These are phyloP conservation scores for Cladorrhinum sp. DNA, from an alignment of 2,329 filamentous ascomycete species.

Conservation along the genomic window DNA sequence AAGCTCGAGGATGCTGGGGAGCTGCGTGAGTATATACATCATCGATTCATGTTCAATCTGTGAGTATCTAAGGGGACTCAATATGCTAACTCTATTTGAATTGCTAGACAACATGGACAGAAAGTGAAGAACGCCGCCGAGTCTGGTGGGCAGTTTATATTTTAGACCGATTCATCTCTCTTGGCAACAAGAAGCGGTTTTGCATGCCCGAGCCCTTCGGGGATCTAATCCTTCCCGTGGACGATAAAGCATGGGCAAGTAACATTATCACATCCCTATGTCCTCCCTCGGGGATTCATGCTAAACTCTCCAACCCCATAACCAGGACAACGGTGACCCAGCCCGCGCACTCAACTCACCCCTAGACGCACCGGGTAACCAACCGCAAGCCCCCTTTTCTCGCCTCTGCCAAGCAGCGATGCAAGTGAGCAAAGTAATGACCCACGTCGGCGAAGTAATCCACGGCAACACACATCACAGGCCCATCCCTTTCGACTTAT, in stretches of 20 bases:
- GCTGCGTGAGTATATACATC: slow-evolving; percentile 35
- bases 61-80: too few relatives aligned
- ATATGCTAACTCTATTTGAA: not conserved
- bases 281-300: not conserved
- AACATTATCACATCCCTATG: too few relatives aligned
- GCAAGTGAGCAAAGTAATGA: slow-evolving; percentile 35
- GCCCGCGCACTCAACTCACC: slow-evolving; percentile 28
- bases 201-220: slow-evolving; percentile 23
- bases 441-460: slow-evolving; percentile 27
- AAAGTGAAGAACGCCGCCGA: slow-evolving; percentile 44
- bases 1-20: slow-evolving; percentile 37
- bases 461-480: slow-evolving; percentile 9
- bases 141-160: slow-evolving; percentile 49
- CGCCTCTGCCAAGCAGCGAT: slow-evolving; percentile 44
- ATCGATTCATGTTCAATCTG: too few relatives aligned
- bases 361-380: slow-evolving; percentile 42
- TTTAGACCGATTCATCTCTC: slow-evolving; percentile 38
- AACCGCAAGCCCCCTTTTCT: slow-evolving; percentile 48
- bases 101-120: slow-evolving; percentile 43
- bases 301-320: not conserved
- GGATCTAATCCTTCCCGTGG: slow-evolving; percentile 33
- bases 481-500: slow-evolving; percentile 19
- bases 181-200: slow-evolving; percentile 30
- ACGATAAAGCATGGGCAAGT: slow-evolving; percentile 41
- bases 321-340: slow-evolving; percentile 38